Conservation (phyloP, 2,329 filamentous ascomycete genomes). For the Colletotrichum sp. region DNA sequence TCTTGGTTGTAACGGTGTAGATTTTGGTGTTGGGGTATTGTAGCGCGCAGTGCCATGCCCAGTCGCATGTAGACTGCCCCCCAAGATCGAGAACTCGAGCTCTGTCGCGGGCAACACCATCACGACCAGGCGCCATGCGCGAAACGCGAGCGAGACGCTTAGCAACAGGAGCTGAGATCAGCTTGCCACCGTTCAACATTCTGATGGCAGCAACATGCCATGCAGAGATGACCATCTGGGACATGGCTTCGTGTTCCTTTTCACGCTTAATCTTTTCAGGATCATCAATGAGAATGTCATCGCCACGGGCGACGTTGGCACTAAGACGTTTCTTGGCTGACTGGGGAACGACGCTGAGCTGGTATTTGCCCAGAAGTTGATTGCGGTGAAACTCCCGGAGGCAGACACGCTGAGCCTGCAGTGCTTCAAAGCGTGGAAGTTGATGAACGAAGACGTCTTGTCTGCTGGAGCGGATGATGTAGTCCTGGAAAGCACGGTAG, state of each 20-base stretch:
- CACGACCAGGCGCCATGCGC: conserved; percentile 46
- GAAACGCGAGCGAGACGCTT: conserved; percentile 64
- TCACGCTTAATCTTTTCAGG: conserved; percentile 69
- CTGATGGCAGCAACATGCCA: conserved; percentile 68
- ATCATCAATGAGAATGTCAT: conserved; percentile 67
- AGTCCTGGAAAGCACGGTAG: conserved; percentile 83
- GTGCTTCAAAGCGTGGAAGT: conserved; percentile 82
- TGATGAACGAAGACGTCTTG: conserved; percentile 85
- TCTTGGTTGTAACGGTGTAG: conserved; percentile 83
- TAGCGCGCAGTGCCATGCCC: conserved; percentile 92
- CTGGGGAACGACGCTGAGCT: conserved; percentile 71
- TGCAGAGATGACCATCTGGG: conserved; percentile 66
- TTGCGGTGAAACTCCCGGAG: conserved; percentile 75
- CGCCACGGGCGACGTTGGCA: conserved; percentile 75
- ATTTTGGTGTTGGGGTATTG: conserved; percentile 86
- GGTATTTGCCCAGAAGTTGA: conserved; percentile 84
- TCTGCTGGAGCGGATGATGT: conserved; percentile 67
- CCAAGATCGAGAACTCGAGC: conserved; percentile 83
- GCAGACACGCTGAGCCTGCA: conserved; percentile 82
- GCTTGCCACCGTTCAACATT: conserved; percentile 65
- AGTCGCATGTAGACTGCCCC: conserved; percentile 84
- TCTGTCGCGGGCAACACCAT: conserved; percentile 53
- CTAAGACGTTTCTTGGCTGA: conserved; percentile 74
- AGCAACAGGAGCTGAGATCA: conserved; percentile 67
- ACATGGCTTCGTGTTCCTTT: conserved; percentile 80